Evolutionary conservation across 208 protist species (phyloP).

Genomic region (Leishmania aethiopica): DNA sequence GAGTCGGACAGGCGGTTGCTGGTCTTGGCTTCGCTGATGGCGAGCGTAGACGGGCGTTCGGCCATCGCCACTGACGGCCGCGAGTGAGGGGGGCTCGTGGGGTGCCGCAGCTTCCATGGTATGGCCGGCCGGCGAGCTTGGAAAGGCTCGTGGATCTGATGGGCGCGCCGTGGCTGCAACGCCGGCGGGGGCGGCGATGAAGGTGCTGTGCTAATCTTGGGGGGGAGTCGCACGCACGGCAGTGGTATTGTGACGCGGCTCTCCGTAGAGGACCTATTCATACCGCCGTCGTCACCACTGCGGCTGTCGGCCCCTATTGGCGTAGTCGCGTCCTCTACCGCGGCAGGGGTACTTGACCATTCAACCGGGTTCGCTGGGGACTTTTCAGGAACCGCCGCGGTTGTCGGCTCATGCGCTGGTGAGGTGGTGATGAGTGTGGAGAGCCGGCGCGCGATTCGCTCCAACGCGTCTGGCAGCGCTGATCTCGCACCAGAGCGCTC

Average conservation of each 20-base stretch:
- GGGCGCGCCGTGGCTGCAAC: neutral
- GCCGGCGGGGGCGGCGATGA: neutral
- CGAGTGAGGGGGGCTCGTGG: neutral
- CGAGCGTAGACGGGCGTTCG: neutral
- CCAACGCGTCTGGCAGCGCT: neutral
- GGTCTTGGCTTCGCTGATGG: neutral
- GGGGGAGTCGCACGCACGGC: neutral
- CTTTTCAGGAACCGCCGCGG: neutral
- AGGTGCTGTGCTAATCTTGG: neutral
- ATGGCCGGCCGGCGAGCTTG: neutral
- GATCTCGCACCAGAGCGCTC: neutral
- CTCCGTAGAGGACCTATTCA: neutral
- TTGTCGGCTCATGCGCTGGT: neutral
- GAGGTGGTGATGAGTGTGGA: neutral
- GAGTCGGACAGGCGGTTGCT: neutral
- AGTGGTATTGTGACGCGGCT: neutral
- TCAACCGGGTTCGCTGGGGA: neutral
- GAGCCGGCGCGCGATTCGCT: neutral
- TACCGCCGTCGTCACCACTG: constrained; percentile 7
- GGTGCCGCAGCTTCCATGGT: neutral
- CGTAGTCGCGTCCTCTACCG: neutral
- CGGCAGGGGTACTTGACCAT: neutral
- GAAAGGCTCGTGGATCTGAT: constrained; percentile 13
- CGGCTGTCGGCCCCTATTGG: neutral
- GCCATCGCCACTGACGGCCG: neutral